Percentiles rank a stretch among this genome's conserved stretches.
phyloP scores from a whole-genome alignment of 129 eudicot species.

The Heracleum sosnowskyi region DNA sequence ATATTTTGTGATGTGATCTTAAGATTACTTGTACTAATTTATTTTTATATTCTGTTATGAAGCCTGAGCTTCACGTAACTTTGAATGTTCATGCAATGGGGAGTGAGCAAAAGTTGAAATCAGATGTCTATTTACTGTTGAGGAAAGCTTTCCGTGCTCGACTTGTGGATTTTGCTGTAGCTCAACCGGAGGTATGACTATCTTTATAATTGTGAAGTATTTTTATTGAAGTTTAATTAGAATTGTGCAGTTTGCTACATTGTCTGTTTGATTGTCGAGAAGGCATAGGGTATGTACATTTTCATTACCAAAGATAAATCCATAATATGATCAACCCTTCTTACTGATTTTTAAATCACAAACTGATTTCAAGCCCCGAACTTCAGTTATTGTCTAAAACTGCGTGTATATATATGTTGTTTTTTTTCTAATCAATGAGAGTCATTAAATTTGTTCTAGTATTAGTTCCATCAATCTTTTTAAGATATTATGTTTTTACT shows the following conservation, averaged over 20 bases:
- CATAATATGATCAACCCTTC: no score
- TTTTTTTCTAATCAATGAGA: no score
- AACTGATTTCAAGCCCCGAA: neutral
- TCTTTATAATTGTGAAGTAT: neutral
- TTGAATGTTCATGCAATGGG: conserved; percentile 33
- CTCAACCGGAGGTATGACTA: conserved; percentile 58
- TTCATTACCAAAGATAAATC: no score
- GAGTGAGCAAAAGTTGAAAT: conserved; percentile 26
- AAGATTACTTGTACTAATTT: no score
- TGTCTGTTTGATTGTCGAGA: no score
- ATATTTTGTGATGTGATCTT: no score
- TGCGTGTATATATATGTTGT: no score
- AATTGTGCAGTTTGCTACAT: neutral
- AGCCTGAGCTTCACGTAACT: conserved; percentile 56
- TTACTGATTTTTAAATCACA: no score
- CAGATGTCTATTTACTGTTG: conserved; percentile 30
- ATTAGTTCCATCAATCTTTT: neutral
- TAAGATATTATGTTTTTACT: neutral
- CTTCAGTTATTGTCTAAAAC: neutral
- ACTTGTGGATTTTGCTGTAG: conserved; percentile 35
- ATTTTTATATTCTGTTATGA: conserved; percentile 21
- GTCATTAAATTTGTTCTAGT: neutral
- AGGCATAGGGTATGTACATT: no score
- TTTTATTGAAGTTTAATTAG: no score
- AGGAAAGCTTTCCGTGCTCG: conserved; percentile 56